Evolutionary conservation across 2,329 filamentous ascomycete species (phyloP).

Genomic region (Cucurbitaria berberidis): DNA sequence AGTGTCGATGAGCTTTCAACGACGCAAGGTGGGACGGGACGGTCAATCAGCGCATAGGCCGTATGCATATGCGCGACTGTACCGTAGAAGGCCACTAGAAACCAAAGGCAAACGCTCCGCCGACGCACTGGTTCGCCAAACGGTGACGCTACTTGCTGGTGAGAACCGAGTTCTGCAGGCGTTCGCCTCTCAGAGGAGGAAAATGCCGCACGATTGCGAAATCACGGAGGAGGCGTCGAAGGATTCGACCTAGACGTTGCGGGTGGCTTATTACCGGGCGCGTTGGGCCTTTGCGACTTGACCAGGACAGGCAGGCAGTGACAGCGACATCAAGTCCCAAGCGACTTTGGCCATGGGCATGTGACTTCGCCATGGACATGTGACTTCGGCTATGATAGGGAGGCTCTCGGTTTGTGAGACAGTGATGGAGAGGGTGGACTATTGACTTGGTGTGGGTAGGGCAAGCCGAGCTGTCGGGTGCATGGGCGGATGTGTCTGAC

Average conservation of each 20-base stretch:
- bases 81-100: conserved; percentile 11
- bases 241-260: conserved; percentile 6
- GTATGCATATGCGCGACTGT: conserved; percentile 1
- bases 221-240: conserved; percentile 11
- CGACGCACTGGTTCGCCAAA: background rate
- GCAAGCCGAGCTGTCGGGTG: background rate
- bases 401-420: background rate
- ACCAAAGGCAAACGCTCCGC: conserved; percentile 2
- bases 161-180: background rate
- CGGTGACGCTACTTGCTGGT: background rate
- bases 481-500: conserved; percentile 7
- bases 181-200: background rate
- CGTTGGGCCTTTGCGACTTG: conserved; percentile 9
- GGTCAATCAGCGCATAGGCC: conserved; percentile 7
- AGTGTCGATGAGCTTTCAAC: background rate
- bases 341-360: background rate
- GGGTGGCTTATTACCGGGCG: conserved; percentile 20
- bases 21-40: conserved; percentile 13
- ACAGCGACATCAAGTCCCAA: conserved; percentile 2
- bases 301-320: conserved; percentile 19
- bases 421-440: conserved; percentile 1
- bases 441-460: conserved; percentile 1
- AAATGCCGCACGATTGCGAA: conserved; percentile 6
- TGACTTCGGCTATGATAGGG: conserved; percentile 3
- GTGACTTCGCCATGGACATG: background rate